Conservation (phyloP, 345 rosid species). For the Gossypium thurberi region DNA sequence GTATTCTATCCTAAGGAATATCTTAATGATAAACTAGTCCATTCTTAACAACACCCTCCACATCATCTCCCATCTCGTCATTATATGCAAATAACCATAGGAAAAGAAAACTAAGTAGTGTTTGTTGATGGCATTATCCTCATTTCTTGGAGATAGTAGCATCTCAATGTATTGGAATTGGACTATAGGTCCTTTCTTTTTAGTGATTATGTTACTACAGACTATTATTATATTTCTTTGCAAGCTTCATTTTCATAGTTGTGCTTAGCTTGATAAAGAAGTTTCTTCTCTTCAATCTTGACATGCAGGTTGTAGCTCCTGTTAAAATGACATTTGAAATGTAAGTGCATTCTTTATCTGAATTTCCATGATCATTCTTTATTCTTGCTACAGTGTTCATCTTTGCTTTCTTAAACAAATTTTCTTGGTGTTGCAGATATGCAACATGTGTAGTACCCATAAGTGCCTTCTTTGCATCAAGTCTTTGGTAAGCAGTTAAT, state of each 20-base stretch:
- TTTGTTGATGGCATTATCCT: background rate
- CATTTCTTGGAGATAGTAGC: background rate
- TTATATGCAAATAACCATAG: background rate
- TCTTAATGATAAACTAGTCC: background rate
- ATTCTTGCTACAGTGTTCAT: background rate
- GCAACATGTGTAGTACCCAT: conserved; percentile 89
- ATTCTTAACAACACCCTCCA: background rate
- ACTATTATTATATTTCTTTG: background rate
- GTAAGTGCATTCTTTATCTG: conserved; percentile 35
- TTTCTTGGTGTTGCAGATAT: conserved; percentile 46
- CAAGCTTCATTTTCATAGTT: background rate
- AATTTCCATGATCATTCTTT: background rate
- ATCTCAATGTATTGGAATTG: background rate
- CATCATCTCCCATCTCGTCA: background rate
- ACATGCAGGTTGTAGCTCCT: conserved; percentile 79
- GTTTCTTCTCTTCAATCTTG: conserved; percentile 1
- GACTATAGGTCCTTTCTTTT: background rate
- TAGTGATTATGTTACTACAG: background rate
- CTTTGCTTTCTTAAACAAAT: conserved; percentile 15
- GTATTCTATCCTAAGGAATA: too few relatives aligned
- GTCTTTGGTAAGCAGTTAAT: conserved; percentile 73
- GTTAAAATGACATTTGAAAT: conserved; percentile 93
- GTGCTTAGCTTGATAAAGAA: conserved; percentile 5
- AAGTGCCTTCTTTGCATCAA: conserved; percentile 95
- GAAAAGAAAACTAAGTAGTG: background rate